A percentile compares a stretch with the other conserved stretches of the same genome.
phyloP scores from a whole-genome alignment of 1,284 basidiomycete genomes.

The Sanghuangporus baumii region DNA sequence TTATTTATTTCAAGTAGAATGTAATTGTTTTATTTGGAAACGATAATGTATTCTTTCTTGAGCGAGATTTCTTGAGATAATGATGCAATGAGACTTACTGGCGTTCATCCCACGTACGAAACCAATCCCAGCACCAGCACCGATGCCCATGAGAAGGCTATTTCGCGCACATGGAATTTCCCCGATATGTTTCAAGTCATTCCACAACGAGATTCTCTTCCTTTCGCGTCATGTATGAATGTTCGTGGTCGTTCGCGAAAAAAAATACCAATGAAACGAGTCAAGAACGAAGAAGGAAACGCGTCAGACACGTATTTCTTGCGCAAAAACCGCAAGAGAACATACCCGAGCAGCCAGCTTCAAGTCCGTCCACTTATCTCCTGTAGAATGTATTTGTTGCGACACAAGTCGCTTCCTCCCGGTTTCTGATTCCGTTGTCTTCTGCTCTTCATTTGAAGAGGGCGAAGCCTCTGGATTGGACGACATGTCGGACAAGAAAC shows the following conservation, averaged over 20 bases:
- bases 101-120: constrained; percentile 51
- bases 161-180: constrained; percentile 60
- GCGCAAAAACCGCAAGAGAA: background rate
- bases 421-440: background rate
- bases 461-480: background rate
- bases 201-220: constrained; percentile 41
- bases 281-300: background rate
- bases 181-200: constrained; percentile 42
- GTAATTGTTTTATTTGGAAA: background rate
- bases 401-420: background rate
- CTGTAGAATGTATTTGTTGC: constrained; percentile 9
- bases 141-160: constrained; percentile 48
- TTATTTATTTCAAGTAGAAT: background rate
- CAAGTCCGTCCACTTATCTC: constrained; percentile 15
- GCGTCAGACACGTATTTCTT: background rate
- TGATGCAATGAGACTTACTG: constrained; percentile 32
- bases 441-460: background rate
- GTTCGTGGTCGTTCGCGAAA: background rate
- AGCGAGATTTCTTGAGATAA: background rate
- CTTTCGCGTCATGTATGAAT: constrained; percentile 24
- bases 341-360: constrained; percentile 15
- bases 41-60: background rate
- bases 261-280: background rate
- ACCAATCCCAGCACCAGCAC: constrained; percentile 46
- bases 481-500: background rate